Percentiles rank a stretch among this genome's conserved stretches.
phyloP scores from a whole-genome alignment of 1,139 yeast genomes.

The Hansenula lynferdii region DNA sequence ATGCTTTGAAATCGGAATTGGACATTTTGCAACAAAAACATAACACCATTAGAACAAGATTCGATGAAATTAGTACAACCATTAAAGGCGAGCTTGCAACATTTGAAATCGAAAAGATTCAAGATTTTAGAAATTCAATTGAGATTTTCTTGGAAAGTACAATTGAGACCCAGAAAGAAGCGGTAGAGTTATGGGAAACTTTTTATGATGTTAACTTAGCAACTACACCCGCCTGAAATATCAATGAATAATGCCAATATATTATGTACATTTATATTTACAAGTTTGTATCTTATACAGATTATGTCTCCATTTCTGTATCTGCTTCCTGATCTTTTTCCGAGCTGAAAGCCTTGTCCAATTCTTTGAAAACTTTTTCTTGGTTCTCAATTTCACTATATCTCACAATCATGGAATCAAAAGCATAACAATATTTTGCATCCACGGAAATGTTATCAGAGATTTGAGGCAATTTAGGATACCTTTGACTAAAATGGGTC shows the following conservation, averaged over 20 bases:
- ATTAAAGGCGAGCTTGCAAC: slow-evolving; percentile 64
- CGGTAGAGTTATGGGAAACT: slow-evolving; percentile 94
- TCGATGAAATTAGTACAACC: slow-evolving; percentile 55
- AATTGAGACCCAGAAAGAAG: slow-evolving; percentile 90
- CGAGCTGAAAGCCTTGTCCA: slow-evolving; percentile 23
- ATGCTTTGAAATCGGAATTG: slow-evolving; percentile 51
- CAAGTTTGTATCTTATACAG: background rate
- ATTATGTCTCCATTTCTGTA: slow-evolving; percentile 13
- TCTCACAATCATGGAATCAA: slow-evolving; percentile 54
- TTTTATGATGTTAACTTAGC: slow-evolving; percentile 38
- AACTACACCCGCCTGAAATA: background rate
- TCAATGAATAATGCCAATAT: background rate
- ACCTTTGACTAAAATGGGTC: slow-evolving; percentile 92
- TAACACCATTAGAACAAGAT: slow-evolving; percentile 48
- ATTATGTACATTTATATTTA: background rate
- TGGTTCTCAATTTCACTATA: slow-evolving; percentile 38
- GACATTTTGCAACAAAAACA: slow-evolving; percentile 55
- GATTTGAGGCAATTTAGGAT: slow-evolving; percentile 56
- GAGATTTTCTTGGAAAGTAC: slow-evolving; percentile 90
- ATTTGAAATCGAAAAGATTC: slow-evolving; percentile 73
- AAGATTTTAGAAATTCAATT: slow-evolving; percentile 84
- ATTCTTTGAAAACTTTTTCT: slow-evolving; percentile 19
- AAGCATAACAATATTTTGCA: slow-evolving; percentile 44
- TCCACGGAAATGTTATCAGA: slow-evolving; percentile 24
- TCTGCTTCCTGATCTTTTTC: slow-evolving; percentile 24